Base-by-base conservation (phyloP, 257 asterid genomes). In the Fraxinus pennsylvanica region DNA sequence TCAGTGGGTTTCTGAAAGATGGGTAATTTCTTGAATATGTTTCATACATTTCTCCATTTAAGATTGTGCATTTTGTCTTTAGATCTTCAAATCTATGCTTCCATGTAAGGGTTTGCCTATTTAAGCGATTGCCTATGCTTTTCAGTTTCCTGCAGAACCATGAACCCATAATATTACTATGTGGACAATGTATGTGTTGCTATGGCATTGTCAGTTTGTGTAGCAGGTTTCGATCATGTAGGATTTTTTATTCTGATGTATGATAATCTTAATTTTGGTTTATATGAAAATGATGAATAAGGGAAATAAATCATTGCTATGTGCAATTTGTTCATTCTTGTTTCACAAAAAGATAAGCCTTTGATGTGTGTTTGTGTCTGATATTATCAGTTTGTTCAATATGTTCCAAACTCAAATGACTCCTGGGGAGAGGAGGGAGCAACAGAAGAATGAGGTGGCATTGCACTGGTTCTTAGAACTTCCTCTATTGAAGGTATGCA, bases 1-100 rank as follows among this genome's bases (percentile, higher is more conserved):
- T 96, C 91, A 83, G 80, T 84, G 86, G 82, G 67, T 93, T 90
- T 80, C 91, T 88, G 80, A 84, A 86, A 81, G 91, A 93, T 27
- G 97, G 99, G 99, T 95, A 88, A 82, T 59, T 81, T 66, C 78
- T 74, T 75, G 21, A 35, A 32, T 27, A 50, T 73, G 19, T 52
- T 57, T 59, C 21, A 72, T 59, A 17, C 74, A 9, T 80, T 43
- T 79, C 38, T 15, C 27, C 9, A 22, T 32, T 82, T n/a, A 9
- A 17, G 73, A 12, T 59, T 6, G 67, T 45, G 61, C 39, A 41
- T 13, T 75, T 67, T 74, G 29, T 5, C 4, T 9, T 25, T 78
- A 21, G 66, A 21, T 77, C 54, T 74, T 71, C 52, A 50, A n/a
- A 14, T 68, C 70, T 71, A 13, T n/a, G 72, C 38, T 27, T 36